Evolutionary conservation across 2,329 filamentous ascomycete species (phyloP), one percentile per base, ranked within the genome.

Genomic region (Falciphora oryzae): DNA sequence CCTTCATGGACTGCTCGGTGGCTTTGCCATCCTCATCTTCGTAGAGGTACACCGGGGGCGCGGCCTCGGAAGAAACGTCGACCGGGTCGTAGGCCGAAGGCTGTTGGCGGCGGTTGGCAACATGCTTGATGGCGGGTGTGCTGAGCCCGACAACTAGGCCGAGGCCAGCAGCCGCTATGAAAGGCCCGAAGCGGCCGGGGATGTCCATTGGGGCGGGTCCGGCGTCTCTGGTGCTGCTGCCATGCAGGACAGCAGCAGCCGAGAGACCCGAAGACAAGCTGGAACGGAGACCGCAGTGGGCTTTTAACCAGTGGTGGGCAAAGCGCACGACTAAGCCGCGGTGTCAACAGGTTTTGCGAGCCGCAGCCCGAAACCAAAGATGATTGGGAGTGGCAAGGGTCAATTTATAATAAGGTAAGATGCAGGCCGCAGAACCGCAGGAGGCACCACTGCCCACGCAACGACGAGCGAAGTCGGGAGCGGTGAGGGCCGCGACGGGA

Each of bases 11-110:
- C 57, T 73, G 69, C 59, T 73, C 71, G 18, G 73, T 76, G 25
- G 74, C 73, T 61, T 70, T 67, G 25, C 75, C 74, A 63, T 76
- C 74, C 10, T 60, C 28, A 61, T 73, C 74, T 65, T 73, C 68
- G 62, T 73, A 76, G 38, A 71, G 67, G 27, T 68, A 68, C 25
- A 68, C 50, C 7, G 56, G 44, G 11, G 38, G 27, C 44, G 22
- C 28, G 22, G 61, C 53, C 53, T 63, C 61, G 67, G 11, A 73
- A 53, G 10, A 63, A 7, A 7, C 22, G 44, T 53, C 44, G 44
- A 53, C 44, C 18, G 44, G 67, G 25, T 32, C 58, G 22, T 32
- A 25, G 44, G 44, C 7, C 18, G 44, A 53, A 22, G 44, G 44
- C 22, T 8, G 44, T 18, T 18, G 44, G 59, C n/a, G 8, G 66